Percentiles rank a stretch among this genome's conserved stretches.
Conservation (phyloP, 2,329 filamentous ascomycete genomes). For the Sclerotinia nivalis region DNA sequence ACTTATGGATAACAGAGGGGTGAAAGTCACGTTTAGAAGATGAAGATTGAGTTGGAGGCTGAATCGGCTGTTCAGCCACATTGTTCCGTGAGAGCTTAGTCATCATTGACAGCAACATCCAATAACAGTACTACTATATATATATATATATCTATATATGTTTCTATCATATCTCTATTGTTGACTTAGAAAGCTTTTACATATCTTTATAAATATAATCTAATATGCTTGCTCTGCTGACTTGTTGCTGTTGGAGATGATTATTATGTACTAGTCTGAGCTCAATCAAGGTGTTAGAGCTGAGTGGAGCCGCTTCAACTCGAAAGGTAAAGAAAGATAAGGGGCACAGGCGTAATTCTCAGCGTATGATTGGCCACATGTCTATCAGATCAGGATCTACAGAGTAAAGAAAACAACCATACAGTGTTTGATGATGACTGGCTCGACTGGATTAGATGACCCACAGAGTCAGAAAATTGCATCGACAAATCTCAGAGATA, state of each 20-base stretch:
- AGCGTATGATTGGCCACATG: too few species aligned
- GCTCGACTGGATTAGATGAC: neutral
- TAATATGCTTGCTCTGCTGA: neutral
- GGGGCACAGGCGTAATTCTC: too few species aligned
- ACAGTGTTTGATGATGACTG: too few species aligned
- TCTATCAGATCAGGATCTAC: too few species aligned
- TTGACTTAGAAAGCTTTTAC: neutral
- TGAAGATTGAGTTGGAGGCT: neutral
- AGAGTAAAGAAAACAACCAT: too few species aligned
- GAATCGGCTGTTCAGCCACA: neutral
- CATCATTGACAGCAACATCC: neutral
- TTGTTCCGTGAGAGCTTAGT: constrained; percentile 3
- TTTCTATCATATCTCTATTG: neutral
- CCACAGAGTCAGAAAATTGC: neutral
- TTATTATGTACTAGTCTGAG: too few species aligned
- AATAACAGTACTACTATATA: neutral
- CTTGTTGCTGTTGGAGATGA: too few species aligned
- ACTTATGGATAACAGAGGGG: too few species aligned
- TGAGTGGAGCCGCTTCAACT: too few species aligned
- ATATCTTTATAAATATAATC: neutral
- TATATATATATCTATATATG: neutral
- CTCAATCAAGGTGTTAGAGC: too few species aligned
- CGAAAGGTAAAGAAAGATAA: too few species aligned
- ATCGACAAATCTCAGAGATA: neutral
- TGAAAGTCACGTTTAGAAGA: neutral